phyloP scores from a whole-genome alignment of 805 yeast species.

The Candida loeiensis region DNA sequence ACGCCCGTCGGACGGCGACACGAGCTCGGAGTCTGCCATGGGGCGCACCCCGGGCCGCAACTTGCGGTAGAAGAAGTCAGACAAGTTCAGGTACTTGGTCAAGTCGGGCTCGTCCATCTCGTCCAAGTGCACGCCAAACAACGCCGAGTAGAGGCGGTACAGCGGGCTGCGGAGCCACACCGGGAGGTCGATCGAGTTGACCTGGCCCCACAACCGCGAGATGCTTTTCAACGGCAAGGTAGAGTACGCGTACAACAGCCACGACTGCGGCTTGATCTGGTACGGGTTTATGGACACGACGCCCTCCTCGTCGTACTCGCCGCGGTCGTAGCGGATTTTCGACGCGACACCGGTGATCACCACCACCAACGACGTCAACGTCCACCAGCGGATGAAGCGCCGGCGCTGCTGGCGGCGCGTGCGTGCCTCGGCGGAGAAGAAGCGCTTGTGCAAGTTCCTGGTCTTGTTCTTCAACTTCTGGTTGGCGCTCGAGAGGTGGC shows the following conservation, averaged over 20 bases:
- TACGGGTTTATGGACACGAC: conserved; percentile 28
- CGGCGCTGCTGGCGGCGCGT: conserved; percentile 37
- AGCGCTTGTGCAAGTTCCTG: conserved; percentile 34
- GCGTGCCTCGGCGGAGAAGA: conserved; percentile 43
- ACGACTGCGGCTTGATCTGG: conserved; percentile 64
- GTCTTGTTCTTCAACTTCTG: conserved; percentile 35
- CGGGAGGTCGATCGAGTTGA: conserved; percentile 81
- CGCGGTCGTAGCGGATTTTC: conserved; percentile 37
- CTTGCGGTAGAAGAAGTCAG: conserved; percentile 87
- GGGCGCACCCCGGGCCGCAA: conserved; percentile 79
- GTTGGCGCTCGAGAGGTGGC: conserved; percentile 36
- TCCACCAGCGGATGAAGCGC: conserved; percentile 49
- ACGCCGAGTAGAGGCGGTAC: conserved; percentile 66
- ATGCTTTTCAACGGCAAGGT: conserved; percentile 87
- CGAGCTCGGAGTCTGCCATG: conserved; percentile 59
- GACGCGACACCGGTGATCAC: conserved; percentile 55
- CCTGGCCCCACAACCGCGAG: conserved; percentile 91
- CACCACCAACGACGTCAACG: conserved; percentile 49
- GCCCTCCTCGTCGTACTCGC: conserved; percentile 24
- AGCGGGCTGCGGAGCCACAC: conserved; percentile 84
- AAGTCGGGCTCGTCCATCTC: conserved; percentile 87
- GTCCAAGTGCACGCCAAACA: conserved; percentile 84
- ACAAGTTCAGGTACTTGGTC: conserved; percentile 68
- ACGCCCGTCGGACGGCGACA: conserved; percentile 92
- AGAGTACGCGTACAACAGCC: conserved; percentile 87